A percentile compares a stretch with the other conserved stretches of the same genome.
Evolutionary conservation across 805 yeast genomes (phyloP).

Genomic region (Candida sithepensis): DNA sequence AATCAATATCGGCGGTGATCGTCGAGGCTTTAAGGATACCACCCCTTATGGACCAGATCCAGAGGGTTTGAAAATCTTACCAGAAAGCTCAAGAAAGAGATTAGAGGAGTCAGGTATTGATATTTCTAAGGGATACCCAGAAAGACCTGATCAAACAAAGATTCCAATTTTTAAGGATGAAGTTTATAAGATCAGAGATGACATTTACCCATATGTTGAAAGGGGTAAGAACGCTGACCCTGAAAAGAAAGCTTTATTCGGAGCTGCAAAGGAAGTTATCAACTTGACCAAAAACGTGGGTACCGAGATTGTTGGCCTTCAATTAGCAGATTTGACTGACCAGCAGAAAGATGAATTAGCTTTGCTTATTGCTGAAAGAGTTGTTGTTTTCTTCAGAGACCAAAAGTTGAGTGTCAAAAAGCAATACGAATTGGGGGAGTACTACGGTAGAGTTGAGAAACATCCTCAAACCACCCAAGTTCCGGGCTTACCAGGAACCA

Average conservation of each 20-base stretch:
- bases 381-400: conserved; percentile 47
- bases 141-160: conserved; percentile 30
- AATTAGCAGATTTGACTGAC: conserved; percentile 37
- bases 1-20: conserved; percentile 9
- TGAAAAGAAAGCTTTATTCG: conserved; percentile 38
- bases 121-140: conserved; percentile 37
- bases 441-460: conserved; percentile 41
- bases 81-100: conserved; percentile 28
- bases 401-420: conserved; percentile 41
- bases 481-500: conserved; percentile 33
- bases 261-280: conserved; percentile 39
- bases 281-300: conserved; percentile 45
- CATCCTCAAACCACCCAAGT: conserved; percentile 34
- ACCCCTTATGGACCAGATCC: conserved; percentile 18
- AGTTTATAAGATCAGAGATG: conserved; percentile 35
- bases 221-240: conserved; percentile 37
- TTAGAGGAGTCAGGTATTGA: conserved; percentile 35
- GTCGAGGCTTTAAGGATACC: conserved; percentile 2
- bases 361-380: conserved; percentile 41
- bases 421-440: conserved; percentile 41
- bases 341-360: conserved; percentile 44
- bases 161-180: conserved; percentile 40
- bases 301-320: conserved; percentile 47
- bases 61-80: conserved; percentile 26
- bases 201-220: conserved; percentile 33